phyloP scores from a whole-genome alignment of 202 grass and related monocot species.

The Cymbopogon flexuosus region DNA sequence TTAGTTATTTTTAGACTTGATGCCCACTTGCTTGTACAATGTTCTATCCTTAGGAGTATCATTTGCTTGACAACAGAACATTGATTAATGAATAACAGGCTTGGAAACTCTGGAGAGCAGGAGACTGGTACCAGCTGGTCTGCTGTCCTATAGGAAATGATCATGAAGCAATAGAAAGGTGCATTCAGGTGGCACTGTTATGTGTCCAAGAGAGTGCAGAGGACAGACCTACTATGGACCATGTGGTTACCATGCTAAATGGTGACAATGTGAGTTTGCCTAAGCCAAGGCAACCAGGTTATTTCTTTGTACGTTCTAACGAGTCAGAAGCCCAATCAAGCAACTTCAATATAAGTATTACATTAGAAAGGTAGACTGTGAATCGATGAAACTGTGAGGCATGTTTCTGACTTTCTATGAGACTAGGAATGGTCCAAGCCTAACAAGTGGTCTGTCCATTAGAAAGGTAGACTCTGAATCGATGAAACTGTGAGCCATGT shows the following conservation, averaged over 20 bases:
- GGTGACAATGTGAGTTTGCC: slow-evolving; percentile 28
- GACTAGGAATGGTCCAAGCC: neutral
- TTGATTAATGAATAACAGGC: slow-evolving; percentile 11
- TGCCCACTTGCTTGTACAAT: neutral
- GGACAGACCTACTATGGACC: slow-evolving; percentile 43
- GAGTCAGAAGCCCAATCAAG: neutral
- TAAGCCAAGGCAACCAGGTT: slow-evolving; percentile 37
- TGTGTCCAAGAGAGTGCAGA: slow-evolving; percentile 49
- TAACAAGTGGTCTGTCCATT: neutral
- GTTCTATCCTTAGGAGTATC: neutral
- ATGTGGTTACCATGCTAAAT: slow-evolving; percentile 32
- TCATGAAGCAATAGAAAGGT: slow-evolving; percentile 32
- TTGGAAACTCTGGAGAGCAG: slow-evolving; percentile 38
- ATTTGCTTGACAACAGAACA: neutral
- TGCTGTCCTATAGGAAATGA: slow-evolving; percentile 3
- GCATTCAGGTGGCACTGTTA: slow-evolving; percentile 41
- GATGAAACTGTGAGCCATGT: neutral
- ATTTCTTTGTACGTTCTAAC: slow-evolving; percentile 14
- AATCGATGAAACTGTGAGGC: neutral
- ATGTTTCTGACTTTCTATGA: neutral
- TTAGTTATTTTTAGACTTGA: neutral
- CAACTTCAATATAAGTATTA: slow-evolving; percentile 24
- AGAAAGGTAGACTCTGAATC: neutral
- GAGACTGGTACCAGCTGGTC: slow-evolving; percentile 23
- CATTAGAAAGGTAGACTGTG: slow-evolving; percentile 10